phyloP scores from a whole-genome alignment of 1,139 yeast species.

The Blastobotrys petasosporus region DNA sequence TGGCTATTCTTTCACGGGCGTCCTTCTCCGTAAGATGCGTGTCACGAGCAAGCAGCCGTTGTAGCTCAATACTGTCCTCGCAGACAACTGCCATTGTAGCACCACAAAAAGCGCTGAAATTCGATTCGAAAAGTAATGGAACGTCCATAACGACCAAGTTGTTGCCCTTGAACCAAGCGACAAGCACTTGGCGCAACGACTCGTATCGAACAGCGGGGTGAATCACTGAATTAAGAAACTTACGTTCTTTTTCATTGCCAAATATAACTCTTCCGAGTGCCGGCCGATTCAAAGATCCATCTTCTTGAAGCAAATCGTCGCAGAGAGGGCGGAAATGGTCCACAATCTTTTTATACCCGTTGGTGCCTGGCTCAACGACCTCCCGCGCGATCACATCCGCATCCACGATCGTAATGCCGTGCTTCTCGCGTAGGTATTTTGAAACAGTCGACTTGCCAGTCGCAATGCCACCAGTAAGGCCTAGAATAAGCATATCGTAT shows the following conservation, averaged over 20 bases:
- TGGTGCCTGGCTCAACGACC: slow-evolving; percentile 73
- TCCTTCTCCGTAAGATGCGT: slow-evolving; percentile 60
- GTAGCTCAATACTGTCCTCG: slow-evolving; percentile 49
- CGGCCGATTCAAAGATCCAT: slow-evolving; percentile 50
- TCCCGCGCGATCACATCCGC: slow-evolving; percentile 86
- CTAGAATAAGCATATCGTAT: slow-evolving; percentile 67
- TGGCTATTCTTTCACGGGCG: slow-evolving; percentile 61
- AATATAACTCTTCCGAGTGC: slow-evolving; percentile 78
- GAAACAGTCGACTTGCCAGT: slow-evolving; percentile 95
- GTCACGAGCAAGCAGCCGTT: slow-evolving; percentile 61
- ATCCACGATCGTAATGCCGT: slow-evolving; percentile 62
- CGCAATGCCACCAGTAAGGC: slow-evolving; percentile 95
- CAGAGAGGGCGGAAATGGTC: slow-evolving; percentile 51
- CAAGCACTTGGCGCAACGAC: slow-evolving; percentile 52
- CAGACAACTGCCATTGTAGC: slow-evolving; percentile 64
- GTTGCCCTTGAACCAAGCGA: slow-evolving; percentile 49
- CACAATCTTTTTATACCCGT: slow-evolving; percentile 63
- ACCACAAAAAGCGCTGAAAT: slow-evolving; percentile 68
- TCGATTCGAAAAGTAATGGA: slow-evolving; percentile 81
- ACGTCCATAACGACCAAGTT: slow-evolving; percentile 74
- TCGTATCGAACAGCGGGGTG: slow-evolving; percentile 84
- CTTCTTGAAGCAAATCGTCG: slow-evolving; percentile 49
- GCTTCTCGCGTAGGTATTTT: slow-evolving; percentile 44
- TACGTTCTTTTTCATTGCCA: slow-evolving; percentile 49
- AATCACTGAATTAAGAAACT: slow-evolving; percentile 62